Evolutionary conservation across 2,329 filamentous ascomycete species (phyloP).

Genomic region (Alternaria angustiovoidea): DNA sequence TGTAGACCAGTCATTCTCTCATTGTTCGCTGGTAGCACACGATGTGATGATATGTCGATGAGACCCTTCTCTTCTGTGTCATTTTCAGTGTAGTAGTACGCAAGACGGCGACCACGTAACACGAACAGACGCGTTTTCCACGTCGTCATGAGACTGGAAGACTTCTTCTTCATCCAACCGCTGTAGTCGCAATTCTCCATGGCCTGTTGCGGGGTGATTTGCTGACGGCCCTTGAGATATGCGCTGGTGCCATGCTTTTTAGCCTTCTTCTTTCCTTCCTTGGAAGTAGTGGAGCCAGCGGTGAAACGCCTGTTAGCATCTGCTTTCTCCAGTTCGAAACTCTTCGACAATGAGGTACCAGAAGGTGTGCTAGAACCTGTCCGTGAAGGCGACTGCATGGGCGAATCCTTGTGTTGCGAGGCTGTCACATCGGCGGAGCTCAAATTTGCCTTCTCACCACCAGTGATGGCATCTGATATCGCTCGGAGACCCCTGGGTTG

Average conservation of each 20-base stretch:
- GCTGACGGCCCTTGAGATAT: constrained; percentile 84
- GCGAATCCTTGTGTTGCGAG: constrained; percentile 61
- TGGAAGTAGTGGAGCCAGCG: constrained; percentile 55
- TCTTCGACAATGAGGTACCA: constrained; percentile 65
- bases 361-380: constrained; percentile 78
- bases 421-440: constrained; percentile 51
- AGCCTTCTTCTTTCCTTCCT: constrained; percentile 59
- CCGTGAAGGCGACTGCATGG: constrained; percentile 70
- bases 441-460: constrained; percentile 60
- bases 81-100: constrained; percentile 95
- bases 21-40: constrained; percentile 92
- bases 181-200: constrained; percentile 89
- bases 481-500: constrained; percentile 77
- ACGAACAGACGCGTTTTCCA: constrained; percentile 99
- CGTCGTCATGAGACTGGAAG: constrained; percentile 92
- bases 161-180: constrained; percentile 99
- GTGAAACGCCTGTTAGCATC: constrained; percentile 52
- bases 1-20: constrained; percentile 90
- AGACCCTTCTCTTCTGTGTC: constrained; percentile 93
- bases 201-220: constrained; percentile 81
- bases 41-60: constrained; percentile 97
- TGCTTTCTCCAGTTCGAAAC: constrained; percentile 81
- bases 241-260: constrained; percentile 95
- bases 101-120: constrained; percentile 85
- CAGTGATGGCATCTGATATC: constrained; percentile 76